Conservation (phyloP, 345 rosid species). For the Hirschfeldia incana region DNA sequence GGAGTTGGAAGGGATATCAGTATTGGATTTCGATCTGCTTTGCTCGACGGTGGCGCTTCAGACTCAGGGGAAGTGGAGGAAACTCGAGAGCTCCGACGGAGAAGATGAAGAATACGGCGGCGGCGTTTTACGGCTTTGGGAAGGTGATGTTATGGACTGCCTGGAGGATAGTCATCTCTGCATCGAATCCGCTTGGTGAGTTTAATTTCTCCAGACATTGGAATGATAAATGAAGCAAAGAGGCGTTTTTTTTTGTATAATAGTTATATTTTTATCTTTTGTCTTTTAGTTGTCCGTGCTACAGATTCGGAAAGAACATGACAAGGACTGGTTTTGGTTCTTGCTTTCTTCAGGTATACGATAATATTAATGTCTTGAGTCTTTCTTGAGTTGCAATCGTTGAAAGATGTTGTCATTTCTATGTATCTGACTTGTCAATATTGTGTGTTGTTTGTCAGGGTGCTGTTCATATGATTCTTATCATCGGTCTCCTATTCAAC, state of each 20-base stretch:
- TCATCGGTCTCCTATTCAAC: constrained; percentile 41
- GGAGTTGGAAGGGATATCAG: constrained; percentile 62
- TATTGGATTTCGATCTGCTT: constrained; percentile 83
- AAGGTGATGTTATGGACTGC: constrained; percentile 82
- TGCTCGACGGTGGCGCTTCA: constrained; percentile 92
- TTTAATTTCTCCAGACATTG: constrained; percentile 1
- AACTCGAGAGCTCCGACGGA: constrained; percentile 38
- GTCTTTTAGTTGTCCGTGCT: constrained; percentile 86
- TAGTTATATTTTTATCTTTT: constrained; percentile 1
- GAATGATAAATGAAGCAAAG: constrained; percentile 13
- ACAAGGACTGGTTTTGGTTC: constrained; percentile 76
- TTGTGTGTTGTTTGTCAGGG: constrained; percentile 47
- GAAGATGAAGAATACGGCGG: constrained; percentile 53
- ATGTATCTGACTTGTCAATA: constrained; percentile 11
- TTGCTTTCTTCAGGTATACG: constrained; percentile 73
- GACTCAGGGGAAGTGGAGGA: constrained; percentile 84
- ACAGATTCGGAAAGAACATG: constrained; percentile 92
- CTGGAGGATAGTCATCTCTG: constrained; percentile 77
- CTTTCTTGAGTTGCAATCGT: constrained; percentile 6
- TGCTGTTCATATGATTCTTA: constrained; percentile 57
- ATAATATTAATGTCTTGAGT: not conserved
- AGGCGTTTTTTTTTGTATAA: not conserved
- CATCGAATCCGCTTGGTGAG: constrained; percentile 74
- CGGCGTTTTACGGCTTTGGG: constrained; percentile 92
- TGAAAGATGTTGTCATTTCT: constrained; percentile 9